Evolutionary conservation across 2,329 filamentous ascomycete species (phyloP).

Genomic region (Trichoderma sp.): DNA sequence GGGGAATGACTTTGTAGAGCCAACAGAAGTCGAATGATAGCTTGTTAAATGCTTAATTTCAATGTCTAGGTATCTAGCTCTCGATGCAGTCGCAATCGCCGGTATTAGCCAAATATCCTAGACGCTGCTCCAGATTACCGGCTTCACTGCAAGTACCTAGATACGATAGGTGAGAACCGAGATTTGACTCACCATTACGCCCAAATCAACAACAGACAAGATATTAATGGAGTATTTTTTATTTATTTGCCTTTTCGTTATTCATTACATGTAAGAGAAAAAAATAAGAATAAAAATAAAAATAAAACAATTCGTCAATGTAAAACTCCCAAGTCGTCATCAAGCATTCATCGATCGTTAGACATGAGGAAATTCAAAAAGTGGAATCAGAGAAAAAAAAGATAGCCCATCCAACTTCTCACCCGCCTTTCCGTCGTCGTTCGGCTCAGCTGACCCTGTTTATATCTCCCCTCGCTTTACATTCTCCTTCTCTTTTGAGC

Average conservation of each 20-base stretch:
- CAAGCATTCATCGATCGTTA: slow-evolving; percentile 25
- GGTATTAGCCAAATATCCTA: background rate
- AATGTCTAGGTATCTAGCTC: background rate
- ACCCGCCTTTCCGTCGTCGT: background rate
- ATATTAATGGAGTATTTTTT: background rate
- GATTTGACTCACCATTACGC: background rate
- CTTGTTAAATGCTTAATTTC: background rate
- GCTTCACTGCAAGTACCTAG: background rate
- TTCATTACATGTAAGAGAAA: slow-evolving; percentile 22
- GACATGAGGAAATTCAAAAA: slow-evolving; percentile 16
- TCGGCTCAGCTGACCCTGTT: background rate
- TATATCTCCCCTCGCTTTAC: slow-evolving; percentile 14
- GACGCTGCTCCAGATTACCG: background rate
- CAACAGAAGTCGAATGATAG: background rate
- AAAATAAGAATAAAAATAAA: background rate
- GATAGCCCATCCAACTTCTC: background rate
- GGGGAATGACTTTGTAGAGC: background rate
- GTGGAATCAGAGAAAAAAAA: slow-evolving; percentile 14
- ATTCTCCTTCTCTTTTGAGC: slow-evolving; percentile 6
- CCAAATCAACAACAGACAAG: background rate
- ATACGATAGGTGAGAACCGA: background rate
- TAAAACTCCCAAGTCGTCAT: slow-evolving; percentile 26
- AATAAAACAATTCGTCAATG: slow-evolving; percentile 19
- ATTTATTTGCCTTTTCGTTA: slow-evolving; percentile 25
- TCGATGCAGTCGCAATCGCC: background rate